Evolutionary conservation across 805 yeast genomes (phyloP), one percentile per base, ranked within the genome.

Genomic region (Starmerella tilneyi): DNA sequence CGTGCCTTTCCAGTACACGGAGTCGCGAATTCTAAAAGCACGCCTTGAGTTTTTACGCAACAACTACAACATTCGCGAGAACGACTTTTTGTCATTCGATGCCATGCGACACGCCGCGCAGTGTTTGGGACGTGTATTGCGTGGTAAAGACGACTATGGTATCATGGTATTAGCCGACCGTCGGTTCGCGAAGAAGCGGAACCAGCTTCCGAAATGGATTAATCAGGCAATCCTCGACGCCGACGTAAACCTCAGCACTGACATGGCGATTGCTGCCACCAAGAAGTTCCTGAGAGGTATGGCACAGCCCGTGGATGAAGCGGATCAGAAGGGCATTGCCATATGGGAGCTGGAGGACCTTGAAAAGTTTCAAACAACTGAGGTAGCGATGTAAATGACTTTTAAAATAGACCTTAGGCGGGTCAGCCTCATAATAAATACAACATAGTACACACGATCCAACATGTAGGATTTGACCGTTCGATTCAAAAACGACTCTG

Each of bases 101-200:
- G 99, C 99, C 12, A 92, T 92, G 98, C 77, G 99, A 60, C 99
- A 92, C 66, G 99, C 97, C 4, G 97, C 99, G 0, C 99, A 92
- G 63, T 92, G 99, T 65, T 66, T 92, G 58, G 99, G 99, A 9
- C 78, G 99, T 60, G 98, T 92, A 44, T 68, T 92, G 51, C 76
- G 99, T 68, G 99, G 99, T 54, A 92, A 92, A 62, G 96, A 92
- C 60, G 99, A 92, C 68, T 92, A 92, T 63, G 99, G 99, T 51
- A 82, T 92, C 55, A 92, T 92, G 99, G 96, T 92, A 34, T 66
- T 92, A 50, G 98, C 98, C 0, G 99, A 92, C 62, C 71, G 95
- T 54, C 72, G 99, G 60, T 92, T 92, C 63, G 74, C 88, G 1
- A 74, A 84, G 53, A 92, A 89, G 65, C 78, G 84, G 56, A 73